Evolutionary conservation across 257 asterid genomes (phyloP), one percentile per base, ranked within the genome.

Genomic region (Penstemon eatonii): DNA sequence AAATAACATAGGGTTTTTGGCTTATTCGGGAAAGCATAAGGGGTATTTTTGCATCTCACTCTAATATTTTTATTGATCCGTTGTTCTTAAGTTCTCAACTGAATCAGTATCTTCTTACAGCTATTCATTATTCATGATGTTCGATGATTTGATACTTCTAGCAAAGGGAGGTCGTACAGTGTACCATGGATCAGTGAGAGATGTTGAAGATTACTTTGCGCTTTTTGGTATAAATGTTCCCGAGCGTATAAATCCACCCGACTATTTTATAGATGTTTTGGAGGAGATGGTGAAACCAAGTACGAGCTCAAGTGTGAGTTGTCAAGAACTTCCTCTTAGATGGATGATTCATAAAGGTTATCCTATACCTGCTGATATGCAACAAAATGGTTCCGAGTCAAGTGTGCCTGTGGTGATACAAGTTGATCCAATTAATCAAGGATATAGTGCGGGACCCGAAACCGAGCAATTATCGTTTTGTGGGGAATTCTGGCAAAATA

Each of bases 291-390:
- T 81, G 68, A 85, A 88, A 73, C 89, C 81, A 15, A 82, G 77
- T 66, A 60, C 90, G n/a, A 84, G 82, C 77, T 82, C 87, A 5
- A 83, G 68, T 68, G 47, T 80, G 67, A 81, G 81, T 40, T 83
- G 75, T 71, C 83, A 85, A 56, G 97, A 88, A 80, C 91, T 92
- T 71, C 97, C 98, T 25, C 75, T 92, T 49, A 75, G 87, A 78
- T 92, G 98, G 98, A 86, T 90, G 94, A 81, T 85, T 67, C 87
- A 85, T 68, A 90, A 92, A 75, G 94, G 97, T 55, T 88, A 86
- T 47, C 82, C 85, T 1, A 78, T 92, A 61, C 98, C 98, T 60
- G 69, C 62, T 10, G 91, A 89, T 69, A 83, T 89, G 92, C 90
- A 72, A 65, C 74, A 65, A 49, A 75, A 72, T 58, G 69, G 72